phyloP scores from a whole-genome alignment of 306 rosid genomes.

The Vigna mungo region DNA sequence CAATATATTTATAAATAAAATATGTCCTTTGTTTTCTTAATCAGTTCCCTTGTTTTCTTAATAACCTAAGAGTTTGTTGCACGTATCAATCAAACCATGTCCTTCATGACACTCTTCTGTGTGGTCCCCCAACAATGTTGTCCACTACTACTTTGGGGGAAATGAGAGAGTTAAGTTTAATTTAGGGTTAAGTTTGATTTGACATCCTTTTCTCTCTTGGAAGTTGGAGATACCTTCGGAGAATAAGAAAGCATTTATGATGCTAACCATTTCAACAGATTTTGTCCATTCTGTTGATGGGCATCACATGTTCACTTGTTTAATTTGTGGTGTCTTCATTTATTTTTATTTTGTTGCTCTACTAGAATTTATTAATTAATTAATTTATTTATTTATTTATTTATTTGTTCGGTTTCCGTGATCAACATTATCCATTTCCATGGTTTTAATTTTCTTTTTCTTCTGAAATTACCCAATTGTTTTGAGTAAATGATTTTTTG shows the following conservation, averaged over 20 bases:
- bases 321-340: no score
- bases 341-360: no score
- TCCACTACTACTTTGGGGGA: conserved; percentile 32
- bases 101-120: background rate
- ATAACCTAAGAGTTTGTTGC: background rate
- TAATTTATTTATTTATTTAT: no score
- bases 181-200: background rate
- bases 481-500: no score
- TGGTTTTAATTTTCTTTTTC: no score
- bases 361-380: no score
- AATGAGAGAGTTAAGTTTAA: conserved; percentile 4
- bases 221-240: background rate
- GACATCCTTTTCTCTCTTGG: conserved; percentile 5
- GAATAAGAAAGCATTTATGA: conserved; percentile 42
- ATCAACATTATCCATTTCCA: no score
- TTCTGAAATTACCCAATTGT: no score
- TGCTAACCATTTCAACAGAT: background rate
- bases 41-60: background rate
- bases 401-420: no score
- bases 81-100: background rate
- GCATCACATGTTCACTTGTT: conserved; percentile 39
- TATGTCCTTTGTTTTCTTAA: background rate
- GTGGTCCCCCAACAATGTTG: conserved; percentile 36
- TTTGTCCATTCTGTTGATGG: conserved; percentile 8
- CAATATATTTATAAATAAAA: background rate